Evolutionary conservation across 2,329 filamentous ascomycete genomes (phyloP).

Genomic region (Metarhizium rileyi): DNA sequence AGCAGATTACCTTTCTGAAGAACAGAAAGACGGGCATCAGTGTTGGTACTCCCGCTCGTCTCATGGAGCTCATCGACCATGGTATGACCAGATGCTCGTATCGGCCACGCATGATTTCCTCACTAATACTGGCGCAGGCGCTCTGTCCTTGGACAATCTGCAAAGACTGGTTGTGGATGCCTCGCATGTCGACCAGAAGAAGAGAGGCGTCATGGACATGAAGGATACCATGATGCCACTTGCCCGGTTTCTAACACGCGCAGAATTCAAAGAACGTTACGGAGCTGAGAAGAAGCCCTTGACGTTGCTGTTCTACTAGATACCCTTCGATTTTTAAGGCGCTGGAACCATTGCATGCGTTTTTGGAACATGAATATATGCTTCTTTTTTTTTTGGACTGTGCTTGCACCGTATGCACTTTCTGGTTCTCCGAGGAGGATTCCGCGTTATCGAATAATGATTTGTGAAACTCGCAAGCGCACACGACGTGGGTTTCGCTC

Average conservation of each 20-base stretch:
- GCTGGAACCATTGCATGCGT: neutral
- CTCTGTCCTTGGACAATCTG: constrained; percentile 60
- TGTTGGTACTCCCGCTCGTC: constrained; percentile 77
- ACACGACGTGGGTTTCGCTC: neutral
- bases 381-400: neutral
- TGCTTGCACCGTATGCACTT: neutral
- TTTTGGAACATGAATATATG: neutral
- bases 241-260: constrained; percentile 59
- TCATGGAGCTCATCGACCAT: constrained; percentile 74
- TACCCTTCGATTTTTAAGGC: neutral
- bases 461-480: neutral
- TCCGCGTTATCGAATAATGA: too few species aligned
- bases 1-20: constrained; percentile 69
- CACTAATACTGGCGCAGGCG: constrained; percentile 34
- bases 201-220: constrained; percentile 89
- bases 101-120: neutral
- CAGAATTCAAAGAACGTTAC: constrained; percentile 64
- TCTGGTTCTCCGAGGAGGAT: too few species aligned
- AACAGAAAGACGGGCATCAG: constrained; percentile 67
- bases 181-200: constrained; percentile 90
- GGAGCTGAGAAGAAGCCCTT: constrained; percentile 46
- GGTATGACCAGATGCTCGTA: constrained; percentile 41
- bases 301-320: constrained; percentile 56
- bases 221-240: constrained; percentile 81
- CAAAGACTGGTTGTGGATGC: constrained; percentile 81